Percentiles rank a stretch among this genome's conserved stretches.
phyloP scores from a whole-genome alignment of 2,329 filamentous ascomycete genomes.

The Sclerotinia sclerotiorum region DNA sequence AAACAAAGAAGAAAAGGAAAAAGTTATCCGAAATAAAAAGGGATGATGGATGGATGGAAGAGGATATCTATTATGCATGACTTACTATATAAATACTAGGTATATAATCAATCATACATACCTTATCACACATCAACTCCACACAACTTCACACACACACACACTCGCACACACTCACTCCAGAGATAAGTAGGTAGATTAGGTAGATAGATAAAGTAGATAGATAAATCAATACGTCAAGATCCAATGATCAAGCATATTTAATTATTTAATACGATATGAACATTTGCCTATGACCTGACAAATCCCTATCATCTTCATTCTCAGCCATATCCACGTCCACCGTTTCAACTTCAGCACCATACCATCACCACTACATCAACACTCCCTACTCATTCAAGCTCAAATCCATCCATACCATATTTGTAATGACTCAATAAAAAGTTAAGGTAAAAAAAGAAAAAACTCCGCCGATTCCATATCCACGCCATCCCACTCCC shows the following conservation, averaged over 20 bases:
- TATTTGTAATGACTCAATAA: constrained; percentile 4
- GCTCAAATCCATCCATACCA: constrained; percentile 14
- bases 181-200: not conserved
- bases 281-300: constrained; percentile 11
- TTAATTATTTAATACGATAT: not conserved
- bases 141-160: not conserved
- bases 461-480: constrained; percentile 9
- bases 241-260: not conserved
- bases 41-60: no score
- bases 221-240: not conserved
- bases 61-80: no score
- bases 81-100: no score
- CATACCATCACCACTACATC: not conserved
- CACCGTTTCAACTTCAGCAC: not conserved
- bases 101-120: no score
- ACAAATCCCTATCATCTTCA: not conserved
- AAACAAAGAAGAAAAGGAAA: no score
- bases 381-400: constrained; percentile 11
- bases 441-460: not conserved
- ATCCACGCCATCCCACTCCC: constrained; percentile 13
- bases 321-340: no score
- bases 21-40: no score
- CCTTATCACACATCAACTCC: not conserved
- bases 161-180: not conserved
- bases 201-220: not conserved